Evolutionary conservation across 2,329 filamentous ascomycete genomes (phyloP).

Genomic region (Aspergillus neoniger): DNA sequence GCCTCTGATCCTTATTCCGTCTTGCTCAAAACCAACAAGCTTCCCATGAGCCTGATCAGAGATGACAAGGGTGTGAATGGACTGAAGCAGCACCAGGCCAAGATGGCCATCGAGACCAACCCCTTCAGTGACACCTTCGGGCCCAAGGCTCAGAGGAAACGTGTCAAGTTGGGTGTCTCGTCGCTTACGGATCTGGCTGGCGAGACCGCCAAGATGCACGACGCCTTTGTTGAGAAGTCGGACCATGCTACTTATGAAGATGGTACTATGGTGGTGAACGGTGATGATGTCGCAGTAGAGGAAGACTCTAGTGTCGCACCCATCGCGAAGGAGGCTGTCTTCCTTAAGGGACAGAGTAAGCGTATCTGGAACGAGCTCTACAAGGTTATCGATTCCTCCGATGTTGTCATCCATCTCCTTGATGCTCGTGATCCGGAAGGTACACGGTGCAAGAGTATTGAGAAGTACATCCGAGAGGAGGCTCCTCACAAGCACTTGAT

Average conservation of each 20-base stretch:
- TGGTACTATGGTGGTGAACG: slow-evolving; percentile 63
- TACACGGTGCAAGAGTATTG: slow-evolving; percentile 83
- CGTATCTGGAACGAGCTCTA: slow-evolving; percentile 96
- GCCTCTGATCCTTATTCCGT: slow-evolving; percentile 89
- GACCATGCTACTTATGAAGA: slow-evolving; percentile 78
- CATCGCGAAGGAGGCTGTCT: slow-evolving; percentile 79
- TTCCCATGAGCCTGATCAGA: slow-evolving; percentile 90
- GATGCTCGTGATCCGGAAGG: slow-evolving; percentile 88
- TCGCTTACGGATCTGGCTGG: slow-evolving; percentile 80
- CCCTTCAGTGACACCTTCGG: slow-evolving; percentile 90
- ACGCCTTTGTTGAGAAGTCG: slow-evolving; percentile 75
- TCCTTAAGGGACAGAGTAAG: slow-evolving; percentile 92
- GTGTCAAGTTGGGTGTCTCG: slow-evolving; percentile 83
- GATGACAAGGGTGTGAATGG: slow-evolving; percentile 78
- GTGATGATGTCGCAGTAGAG: slow-evolving; percentile 51
- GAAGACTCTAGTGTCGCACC: slow-evolving; percentile 48
- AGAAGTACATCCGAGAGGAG: slow-evolving; percentile 92
- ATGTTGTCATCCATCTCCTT: slow-evolving; percentile 92
- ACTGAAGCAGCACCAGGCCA: slow-evolving; percentile 87
- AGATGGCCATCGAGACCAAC: slow-evolving; percentile 85
- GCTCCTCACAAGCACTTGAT: slow-evolving; percentile 95
- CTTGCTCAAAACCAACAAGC: slow-evolving; percentile 93
- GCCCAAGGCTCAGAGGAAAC: slow-evolving; percentile 87
- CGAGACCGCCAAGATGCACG: slow-evolving; percentile 76
- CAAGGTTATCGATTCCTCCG: slow-evolving; percentile 93